These are phyloP conservation scores for Apiospora marii DNA, from an alignment of 2,329 filamentous ascomycete species.

Conservation along the genomic window DNA sequence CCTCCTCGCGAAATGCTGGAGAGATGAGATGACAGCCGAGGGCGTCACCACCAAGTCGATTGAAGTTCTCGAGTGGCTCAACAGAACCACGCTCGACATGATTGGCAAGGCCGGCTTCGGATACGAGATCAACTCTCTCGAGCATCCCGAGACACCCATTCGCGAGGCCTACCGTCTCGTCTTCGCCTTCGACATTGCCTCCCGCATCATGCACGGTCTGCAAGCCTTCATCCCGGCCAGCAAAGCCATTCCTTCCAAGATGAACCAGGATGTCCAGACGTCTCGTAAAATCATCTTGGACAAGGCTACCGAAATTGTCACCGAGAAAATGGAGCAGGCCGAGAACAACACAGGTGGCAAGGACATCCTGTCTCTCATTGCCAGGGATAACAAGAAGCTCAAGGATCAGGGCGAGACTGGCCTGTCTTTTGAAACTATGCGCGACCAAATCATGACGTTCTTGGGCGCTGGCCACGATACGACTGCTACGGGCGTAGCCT, in stretches of 20 bases:
- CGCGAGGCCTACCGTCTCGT: slow-evolving; percentile 50
- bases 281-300: slow-evolving; percentile 46
- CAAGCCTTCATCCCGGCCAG: slow-evolving; percentile 50
- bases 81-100: slow-evolving; percentile 53
- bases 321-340: slow-evolving; percentile 44
- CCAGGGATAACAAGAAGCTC: slow-evolving; percentile 50
- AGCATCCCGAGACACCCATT: slow-evolving; percentile 46
- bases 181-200: slow-evolving; percentile 49
- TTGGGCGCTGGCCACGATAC: slow-evolving; percentile 53
- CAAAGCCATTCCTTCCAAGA: slow-evolving; percentile 47
- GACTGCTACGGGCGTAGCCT: slow-evolving; percentile 51
- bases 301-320: slow-evolving; percentile 46
- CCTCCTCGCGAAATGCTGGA: slow-evolving; percentile 52
- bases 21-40: slow-evolving; percentile 42
- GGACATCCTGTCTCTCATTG: slow-evolving; percentile 50
- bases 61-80: slow-evolving; percentile 52
- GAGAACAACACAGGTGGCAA: slow-evolving; percentile 42
- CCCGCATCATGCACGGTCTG: slow-evolving; percentile 49
- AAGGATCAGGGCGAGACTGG: slow-evolving; percentile 46
- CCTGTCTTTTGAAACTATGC: slow-evolving; percentile 47
- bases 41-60: slow-evolving; percentile 42
- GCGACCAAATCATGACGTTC: slow-evolving; percentile 50
- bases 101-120: slow-evolving; percentile 52
- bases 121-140: slow-evolving; percentile 49
- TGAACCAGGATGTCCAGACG: slow-evolving; percentile 47